A percentile compares a stretch with the other conserved stretches of the same genome.
Conservation (phyloP, 192 early-diverging fungal species). For the Radiomyces spectabilis region DNA sequence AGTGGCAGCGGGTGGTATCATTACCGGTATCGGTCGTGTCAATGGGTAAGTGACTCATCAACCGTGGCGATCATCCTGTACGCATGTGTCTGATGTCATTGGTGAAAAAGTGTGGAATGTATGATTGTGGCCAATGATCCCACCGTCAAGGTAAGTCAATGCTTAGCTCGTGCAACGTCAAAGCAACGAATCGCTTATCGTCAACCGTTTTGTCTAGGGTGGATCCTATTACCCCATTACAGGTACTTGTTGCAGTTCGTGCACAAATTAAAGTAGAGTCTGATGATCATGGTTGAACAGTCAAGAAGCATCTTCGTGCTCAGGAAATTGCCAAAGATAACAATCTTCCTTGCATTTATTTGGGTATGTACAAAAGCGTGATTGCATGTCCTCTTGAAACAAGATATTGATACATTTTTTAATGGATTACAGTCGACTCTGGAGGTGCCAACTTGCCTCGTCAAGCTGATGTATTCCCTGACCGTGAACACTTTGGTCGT, state of each 20-base stretch:
- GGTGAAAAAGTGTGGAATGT: conserved; percentile 67
- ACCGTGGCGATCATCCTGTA: no score
- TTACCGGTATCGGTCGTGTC: conserved; percentile 94
- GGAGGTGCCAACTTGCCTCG: conserved; percentile 93
- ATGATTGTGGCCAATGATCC: conserved; percentile 97
- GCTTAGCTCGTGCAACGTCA: background rate
- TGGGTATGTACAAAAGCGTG: conserved; percentile 36
- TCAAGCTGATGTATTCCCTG: conserved; percentile 95
- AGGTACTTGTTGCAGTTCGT: conserved; percentile 17
- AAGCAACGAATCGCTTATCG: no score
- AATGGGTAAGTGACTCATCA: conserved; percentile 52
- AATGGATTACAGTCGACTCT: conserved; percentile 61
- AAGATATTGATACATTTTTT: no score
- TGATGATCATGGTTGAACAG: conserved; percentile 23
- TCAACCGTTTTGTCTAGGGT: conserved; percentile 33
- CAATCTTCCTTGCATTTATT: conserved; percentile 87
- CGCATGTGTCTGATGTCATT: conserved; percentile 6
- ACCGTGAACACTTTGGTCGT: conserved; percentile 86
- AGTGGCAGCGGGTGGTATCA: conserved; percentile 81
- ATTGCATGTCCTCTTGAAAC: background rate
- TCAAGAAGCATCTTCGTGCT: conserved; percentile 95
- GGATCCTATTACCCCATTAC: conserved; percentile 94
- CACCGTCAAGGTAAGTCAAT: conserved; percentile 69
- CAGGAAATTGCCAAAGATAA: conserved; percentile 96
- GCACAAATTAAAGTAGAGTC: no score